These are phyloP conservation scores for Mucor plumbeus DNA, from an alignment of 371 early-diverging fungal genomes.

Conservation along the genomic window DNA sequence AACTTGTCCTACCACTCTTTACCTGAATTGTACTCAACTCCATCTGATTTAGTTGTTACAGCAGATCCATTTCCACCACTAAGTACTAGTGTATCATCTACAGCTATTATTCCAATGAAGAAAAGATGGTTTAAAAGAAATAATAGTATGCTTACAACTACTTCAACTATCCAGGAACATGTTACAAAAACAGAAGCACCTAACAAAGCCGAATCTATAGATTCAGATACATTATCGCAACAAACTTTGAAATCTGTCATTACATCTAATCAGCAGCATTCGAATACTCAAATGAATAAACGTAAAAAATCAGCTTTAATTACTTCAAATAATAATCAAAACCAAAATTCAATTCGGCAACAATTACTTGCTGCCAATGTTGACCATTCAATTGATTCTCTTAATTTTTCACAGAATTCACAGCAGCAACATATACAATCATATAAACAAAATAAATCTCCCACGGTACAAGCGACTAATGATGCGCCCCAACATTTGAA, in stretches of 20 bases:
- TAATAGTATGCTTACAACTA: not conserved
- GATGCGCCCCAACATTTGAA: not conserved
- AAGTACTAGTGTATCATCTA: constrained; percentile 14
- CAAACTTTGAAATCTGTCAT: constrained; percentile 28
- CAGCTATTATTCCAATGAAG: not conserved
- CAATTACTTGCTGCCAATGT: constrained; percentile 17
- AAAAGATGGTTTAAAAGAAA: constrained; percentile 29
- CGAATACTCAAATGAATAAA: constrained; percentile 2
- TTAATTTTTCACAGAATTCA: not conserved
- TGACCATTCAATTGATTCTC: constrained; percentile 16
- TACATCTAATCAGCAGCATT: constrained; percentile 3
- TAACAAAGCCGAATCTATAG: not conserved
- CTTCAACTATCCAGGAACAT: not conserved
- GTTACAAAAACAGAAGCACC: not conserved
- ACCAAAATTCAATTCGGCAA: not conserved
- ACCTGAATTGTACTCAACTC: constrained; percentile 29
- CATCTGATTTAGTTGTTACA: constrained; percentile 28
- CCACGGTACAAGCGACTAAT: not conserved
- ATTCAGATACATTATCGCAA: constrained; percentile 25
- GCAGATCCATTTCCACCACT: constrained; percentile 25
- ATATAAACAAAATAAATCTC: constrained; percentile 6
- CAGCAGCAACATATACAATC: not conserved
- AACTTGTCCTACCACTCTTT: constrained; percentile 22
- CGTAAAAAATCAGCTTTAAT: constrained; percentile 6
- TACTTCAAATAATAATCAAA: not conserved